Evolutionary conservation across 1,139 yeast genomes (phyloP), one percentile per base, ranked within the genome.

Genomic region (Kodamaea fungicola): DNA sequence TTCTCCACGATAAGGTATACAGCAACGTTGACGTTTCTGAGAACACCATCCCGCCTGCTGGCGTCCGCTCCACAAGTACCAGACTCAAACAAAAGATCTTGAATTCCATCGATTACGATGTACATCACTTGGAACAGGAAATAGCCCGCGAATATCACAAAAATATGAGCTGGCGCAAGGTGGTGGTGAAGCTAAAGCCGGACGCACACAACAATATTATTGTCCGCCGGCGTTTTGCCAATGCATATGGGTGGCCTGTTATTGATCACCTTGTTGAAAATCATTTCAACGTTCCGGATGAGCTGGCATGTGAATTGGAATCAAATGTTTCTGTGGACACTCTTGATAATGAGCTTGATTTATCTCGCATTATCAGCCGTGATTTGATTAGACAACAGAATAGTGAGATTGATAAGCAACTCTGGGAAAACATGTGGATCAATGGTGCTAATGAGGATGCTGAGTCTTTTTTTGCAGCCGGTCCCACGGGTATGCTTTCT

Each of bases 161-260:
- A 40, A 80, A 76, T 6, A 77, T 89, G 87, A 62, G 76, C 3
- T 92, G 99, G 99, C 70, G 97, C 32, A 92, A 92, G 59, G 96
- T 94, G 1, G 61, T 94, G 23, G 97, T 90, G 1, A 78, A 79
- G 34, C 64, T 94, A 41, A 79, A 80, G 44, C 96, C 97, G 0
- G 99, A 92, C 61, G 96, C 99, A 0, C 99, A 92, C 54, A 92
- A 92, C 55, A 94, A 90, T 52, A 90, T 92, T 34, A 72, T 87
- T 25, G 98, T 92, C 1, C 67, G 99, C 45, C 70, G 99, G 50
- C 65, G 90, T 43, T 92, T 87, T 66, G 82, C 95, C 8, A 92
- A 92, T 64, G 95, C 97, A 0, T 89, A 84, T 61, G 99, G 99
- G 1, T 90, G 97, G 96, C 89, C 87, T 0, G 96, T 89, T 0